phyloP scores from a whole-genome alignment of 495 filamentous ascomycete species.

The Tuber brumale region DNA sequence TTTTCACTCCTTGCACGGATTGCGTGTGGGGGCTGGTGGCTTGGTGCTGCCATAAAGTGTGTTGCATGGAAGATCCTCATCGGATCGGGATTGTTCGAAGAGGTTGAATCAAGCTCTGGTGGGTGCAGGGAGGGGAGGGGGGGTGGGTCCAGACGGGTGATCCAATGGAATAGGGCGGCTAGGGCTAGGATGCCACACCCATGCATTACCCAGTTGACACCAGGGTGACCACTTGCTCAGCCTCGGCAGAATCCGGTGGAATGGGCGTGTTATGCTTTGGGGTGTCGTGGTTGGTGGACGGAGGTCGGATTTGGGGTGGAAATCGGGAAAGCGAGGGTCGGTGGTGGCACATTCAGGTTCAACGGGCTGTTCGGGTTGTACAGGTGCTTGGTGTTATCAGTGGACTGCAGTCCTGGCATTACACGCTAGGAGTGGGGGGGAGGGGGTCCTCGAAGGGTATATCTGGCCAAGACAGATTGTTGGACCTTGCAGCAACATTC shows the following conservation, averaged over 20 bases:
- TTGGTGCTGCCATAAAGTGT: background rate
- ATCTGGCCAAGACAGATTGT: background rate
- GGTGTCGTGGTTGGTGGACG: background rate
- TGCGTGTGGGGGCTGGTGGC: background rate
- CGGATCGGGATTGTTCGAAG: background rate
- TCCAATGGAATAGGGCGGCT: background rate
- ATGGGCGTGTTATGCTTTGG: background rate
- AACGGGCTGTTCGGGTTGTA: background rate
- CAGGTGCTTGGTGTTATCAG: background rate
- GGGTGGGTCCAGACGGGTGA: background rate
- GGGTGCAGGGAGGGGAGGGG: background rate
- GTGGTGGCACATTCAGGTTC: background rate
- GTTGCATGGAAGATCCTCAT: background rate
- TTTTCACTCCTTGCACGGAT: background rate
- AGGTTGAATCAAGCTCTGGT: background rate
- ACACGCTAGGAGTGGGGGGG: background rate
- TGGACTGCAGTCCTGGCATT: background rate
- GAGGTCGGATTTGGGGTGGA: background rate
- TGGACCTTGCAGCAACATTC: background rate
- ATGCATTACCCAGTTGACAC: background rate
- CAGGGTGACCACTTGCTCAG: background rate
- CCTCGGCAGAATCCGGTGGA: background rate
- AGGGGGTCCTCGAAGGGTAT: background rate
- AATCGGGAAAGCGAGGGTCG: background rate
- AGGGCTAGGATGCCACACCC: background rate